Evolutionary conservation across 2,329 filamentous ascomycete genomes (phyloP).

Genomic region (Myriangium duriaei): DNA sequence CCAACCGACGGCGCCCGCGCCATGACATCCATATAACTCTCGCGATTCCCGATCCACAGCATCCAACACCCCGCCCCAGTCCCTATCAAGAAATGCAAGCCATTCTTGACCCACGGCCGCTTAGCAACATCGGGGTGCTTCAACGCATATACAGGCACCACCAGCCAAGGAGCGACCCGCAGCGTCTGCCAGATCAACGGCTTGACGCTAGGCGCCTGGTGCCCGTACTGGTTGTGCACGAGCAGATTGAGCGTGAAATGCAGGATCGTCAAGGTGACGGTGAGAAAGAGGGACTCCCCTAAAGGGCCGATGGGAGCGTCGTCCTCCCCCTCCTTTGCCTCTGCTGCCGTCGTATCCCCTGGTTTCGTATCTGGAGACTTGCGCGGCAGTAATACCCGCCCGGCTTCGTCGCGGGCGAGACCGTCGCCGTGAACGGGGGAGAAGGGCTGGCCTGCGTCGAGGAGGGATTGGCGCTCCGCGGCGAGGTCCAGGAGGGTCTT

Average conservation of each 20-base stretch:
- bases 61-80: slow-evolving; percentile 61
- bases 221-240: slow-evolving; percentile 59
- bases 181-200: slow-evolving; percentile 44
- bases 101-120: slow-evolving; percentile 33
- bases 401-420: slow-evolving; percentile 19
- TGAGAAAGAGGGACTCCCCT: slow-evolving; percentile 37
- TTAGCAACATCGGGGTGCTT: slow-evolving; percentile 28
- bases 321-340: slow-evolving; percentile 22
- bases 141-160: slow-evolving; percentile 32
- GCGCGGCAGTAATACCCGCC: slow-evolving; percentile 19
- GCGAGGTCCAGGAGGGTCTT: slow-evolving; percentile 65
- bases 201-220: neutral
- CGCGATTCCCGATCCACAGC: slow-evolving; percentile 66
- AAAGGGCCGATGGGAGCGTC: slow-evolving; percentile 34
- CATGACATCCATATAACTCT: slow-evolving; percentile 79
- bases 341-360: slow-evolving; percentile 20
- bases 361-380: slow-evolving; percentile 2
- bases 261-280: slow-evolving; percentile 52
- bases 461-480: slow-evolving; percentile 41
- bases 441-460: slow-evolving; percentile 39
- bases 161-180: slow-evolving; percentile 41
- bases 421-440: slow-evolving; percentile 28
- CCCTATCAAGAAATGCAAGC: slow-evolving; percentile 52
- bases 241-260: slow-evolving; percentile 70
- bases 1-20: slow-evolving; percentile 81